These are phyloP conservation scores for Conringia planisiliqua DNA, from an alignment of 345 rosid species.

Conservation along the genomic window DNA sequence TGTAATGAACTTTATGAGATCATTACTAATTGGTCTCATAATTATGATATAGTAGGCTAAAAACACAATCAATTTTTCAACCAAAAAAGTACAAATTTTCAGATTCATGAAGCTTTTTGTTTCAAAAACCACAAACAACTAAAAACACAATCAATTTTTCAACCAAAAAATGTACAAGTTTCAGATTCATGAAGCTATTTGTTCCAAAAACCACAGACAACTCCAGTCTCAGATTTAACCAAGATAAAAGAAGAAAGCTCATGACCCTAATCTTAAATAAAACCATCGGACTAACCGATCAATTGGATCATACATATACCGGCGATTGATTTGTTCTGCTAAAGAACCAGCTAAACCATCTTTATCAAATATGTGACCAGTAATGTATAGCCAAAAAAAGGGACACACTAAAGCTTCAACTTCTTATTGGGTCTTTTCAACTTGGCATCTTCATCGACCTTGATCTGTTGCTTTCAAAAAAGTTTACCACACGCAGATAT, in stretches of 20 bases:
- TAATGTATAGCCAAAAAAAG: neutral
- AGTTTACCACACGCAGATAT: conserved; percentile 11
- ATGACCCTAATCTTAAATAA: neutral
- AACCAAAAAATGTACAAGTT: neutral
- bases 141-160: neutral
- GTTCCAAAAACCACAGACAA: conserved; percentile 14
- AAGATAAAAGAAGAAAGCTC: neutral
- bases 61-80: neutral
- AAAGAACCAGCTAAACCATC: conserved; percentile 1
- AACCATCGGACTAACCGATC: neutral
- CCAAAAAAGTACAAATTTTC: neutral
- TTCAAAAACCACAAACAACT: conserved; percentile 7
- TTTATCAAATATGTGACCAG: conserved; percentile 18
- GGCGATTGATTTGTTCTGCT: conserved; percentile 1
- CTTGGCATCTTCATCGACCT: conserved; percentile 23
- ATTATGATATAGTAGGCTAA: neutral
- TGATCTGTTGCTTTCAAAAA: conserved; percentile 34
- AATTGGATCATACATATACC: neutral
- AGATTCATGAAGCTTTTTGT: conserved; percentile 17
- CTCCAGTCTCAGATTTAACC: neutral
- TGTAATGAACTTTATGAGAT: conserved; percentile 2
- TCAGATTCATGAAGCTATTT: conserved; percentile 11
- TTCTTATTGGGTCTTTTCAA: conserved; percentile 38
- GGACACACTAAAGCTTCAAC: conserved; percentile 42
- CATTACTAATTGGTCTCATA: neutral